phyloP scores from a whole-genome alignment of 305 asterid species.

The Fraxinus sp. region DNA sequence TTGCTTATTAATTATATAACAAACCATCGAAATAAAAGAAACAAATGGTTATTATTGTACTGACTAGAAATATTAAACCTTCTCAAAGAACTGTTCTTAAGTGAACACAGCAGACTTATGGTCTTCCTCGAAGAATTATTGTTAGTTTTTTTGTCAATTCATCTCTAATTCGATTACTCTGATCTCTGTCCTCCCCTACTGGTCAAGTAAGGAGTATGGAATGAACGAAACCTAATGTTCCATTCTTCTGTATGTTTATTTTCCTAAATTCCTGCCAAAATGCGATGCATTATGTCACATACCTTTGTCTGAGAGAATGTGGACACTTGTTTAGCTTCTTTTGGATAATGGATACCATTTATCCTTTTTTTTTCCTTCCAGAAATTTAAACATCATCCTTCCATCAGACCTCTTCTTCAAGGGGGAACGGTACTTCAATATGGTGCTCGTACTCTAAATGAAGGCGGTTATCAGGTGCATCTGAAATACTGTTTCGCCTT shows the following conservation, averaged over 20 bases:
- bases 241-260: neutral
- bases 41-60: neutral
- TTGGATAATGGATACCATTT: neutral
- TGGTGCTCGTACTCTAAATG: constrained; percentile 95
- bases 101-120: neutral
- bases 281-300: neutral
- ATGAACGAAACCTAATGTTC: neutral
- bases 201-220: neutral
- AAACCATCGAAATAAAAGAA: neutral
- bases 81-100: neutral
- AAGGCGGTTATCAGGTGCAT: constrained; percentile 97
- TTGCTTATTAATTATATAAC: neutral
- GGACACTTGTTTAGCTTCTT: constrained; percentile 12
- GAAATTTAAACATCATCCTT: constrained; percentile 91
- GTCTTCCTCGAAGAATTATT: neutral
- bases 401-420: constrained; percentile 79
- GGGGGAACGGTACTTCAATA: constrained; percentile 86
- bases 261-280: neutral
- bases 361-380: constrained; percentile 29
- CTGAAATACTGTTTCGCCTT: constrained; percentile 20
- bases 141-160: neutral
- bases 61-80: neutral
- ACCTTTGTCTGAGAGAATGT: neutral
- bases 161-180: neutral
- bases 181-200: neutral